Percentiles rank a stretch among this genome's conserved stretches.
phyloP scores from a whole-genome alignment of 2,329 filamentous ascomycete species.

The Basipetospora sp. region DNA sequence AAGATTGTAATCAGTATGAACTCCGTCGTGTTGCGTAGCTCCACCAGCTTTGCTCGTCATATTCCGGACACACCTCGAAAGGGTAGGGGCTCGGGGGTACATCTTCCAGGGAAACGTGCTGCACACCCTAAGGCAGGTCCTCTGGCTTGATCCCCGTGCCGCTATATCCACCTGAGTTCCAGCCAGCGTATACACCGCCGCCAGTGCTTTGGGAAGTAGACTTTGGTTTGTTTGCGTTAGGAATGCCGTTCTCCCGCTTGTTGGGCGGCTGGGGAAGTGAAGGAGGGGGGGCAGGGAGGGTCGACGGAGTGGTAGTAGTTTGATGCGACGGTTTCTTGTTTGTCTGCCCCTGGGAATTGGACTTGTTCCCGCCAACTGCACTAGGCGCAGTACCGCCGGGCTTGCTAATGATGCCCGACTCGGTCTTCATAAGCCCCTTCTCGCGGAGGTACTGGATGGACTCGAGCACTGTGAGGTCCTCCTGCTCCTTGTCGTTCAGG shows the following conservation, averaged over 20 bases:
- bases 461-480: conserved; percentile 50
- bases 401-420: conserved; percentile 8
- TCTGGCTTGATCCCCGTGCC: conserved; percentile 23
- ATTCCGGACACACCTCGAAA: too few species aligned
- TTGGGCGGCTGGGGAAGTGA: conserved; percentile 22
- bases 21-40: too few species aligned
- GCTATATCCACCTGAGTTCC: conserved; percentile 26
- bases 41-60: too few species aligned
- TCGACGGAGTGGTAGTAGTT: conserved; percentile 12
- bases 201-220: conserved; percentile 7
- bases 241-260: conserved; percentile 3
- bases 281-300: conserved; percentile 24
- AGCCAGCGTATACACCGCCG: conserved; percentile 13
- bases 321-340: conserved; percentile 8
- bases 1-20: too few species aligned
- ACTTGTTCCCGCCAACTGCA: conserved; percentile 10
- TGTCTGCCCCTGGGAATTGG: neutral
- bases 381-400: conserved; percentile 1
- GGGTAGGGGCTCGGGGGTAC: too few species aligned
- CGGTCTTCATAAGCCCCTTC: conserved; percentile 35
- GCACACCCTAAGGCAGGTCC: conserved; percentile 16
- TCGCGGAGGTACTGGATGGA: conserved; percentile 51
- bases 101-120: too few species aligned
- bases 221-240: conserved; percentile 11
- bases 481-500: conserved; percentile 54